phyloP scores from a whole-genome alignment of 169 alveolate species.

The Plasmodium knowlesi region DNA sequence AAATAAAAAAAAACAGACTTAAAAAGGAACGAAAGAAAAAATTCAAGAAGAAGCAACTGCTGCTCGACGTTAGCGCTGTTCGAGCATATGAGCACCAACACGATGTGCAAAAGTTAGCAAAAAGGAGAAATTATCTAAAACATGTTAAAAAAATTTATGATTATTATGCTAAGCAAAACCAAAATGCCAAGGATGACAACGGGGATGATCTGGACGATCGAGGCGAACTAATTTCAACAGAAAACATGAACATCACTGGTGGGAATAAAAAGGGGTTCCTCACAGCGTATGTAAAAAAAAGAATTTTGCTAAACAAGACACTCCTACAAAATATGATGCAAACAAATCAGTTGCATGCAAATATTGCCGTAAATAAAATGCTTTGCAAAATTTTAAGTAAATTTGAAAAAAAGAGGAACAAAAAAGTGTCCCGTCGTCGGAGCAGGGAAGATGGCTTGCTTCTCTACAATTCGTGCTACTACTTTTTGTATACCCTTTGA shows the following conservation, averaged over 20 bases:
- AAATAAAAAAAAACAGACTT: not conserved
- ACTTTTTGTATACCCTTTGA: conserved; percentile 14
- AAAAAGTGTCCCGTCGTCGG: not conserved
- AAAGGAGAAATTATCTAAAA: conserved; percentile 54
- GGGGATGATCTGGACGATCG: not conserved
- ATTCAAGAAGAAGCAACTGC: not conserved
- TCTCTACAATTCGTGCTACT: conserved; percentile 56
- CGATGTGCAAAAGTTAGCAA: conserved; percentile 2
- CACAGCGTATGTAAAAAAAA: conserved; percentile 23
- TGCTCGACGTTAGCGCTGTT: conserved; percentile 27
- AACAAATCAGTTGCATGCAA: conserved; percentile 31
- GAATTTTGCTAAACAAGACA: conserved; percentile 30
- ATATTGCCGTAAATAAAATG: conserved; percentile 44
- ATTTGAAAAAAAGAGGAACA: not conserved
- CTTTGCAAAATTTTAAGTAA: conserved; percentile 40
- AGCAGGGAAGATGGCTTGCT: not conserved
- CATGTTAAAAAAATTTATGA: conserved; percentile 20
- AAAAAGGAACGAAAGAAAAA: not conserved
- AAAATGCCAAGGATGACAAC: conserved; percentile 2
- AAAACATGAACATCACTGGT: not conserved
- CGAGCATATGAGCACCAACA: not conserved
- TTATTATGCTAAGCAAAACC: conserved; percentile 8
- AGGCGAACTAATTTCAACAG: not conserved
- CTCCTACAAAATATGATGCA: conserved; percentile 10
- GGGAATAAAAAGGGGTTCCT: conserved; percentile 26